Conservation (phyloP, 2,329 filamentous ascomycete genomes). For the Sclerotinia sclerotiorum region DNA sequence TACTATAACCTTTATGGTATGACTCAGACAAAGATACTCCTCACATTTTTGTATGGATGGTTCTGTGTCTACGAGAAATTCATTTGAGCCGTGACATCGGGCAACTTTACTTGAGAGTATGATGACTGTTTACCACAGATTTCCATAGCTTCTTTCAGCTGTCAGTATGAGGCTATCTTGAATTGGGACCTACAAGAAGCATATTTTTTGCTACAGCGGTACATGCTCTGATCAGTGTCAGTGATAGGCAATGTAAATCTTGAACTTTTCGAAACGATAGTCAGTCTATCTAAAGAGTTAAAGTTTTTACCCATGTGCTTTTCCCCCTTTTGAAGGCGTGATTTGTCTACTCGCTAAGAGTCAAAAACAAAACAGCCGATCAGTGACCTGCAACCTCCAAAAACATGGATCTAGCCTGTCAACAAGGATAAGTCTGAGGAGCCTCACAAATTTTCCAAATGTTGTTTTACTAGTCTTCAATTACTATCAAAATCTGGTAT, state of each 20-base stretch:
- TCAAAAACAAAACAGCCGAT: slow-evolving; percentile 5
- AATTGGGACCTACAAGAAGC: too few species aligned
- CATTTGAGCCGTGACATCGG: too few species aligned
- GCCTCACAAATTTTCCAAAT: not conserved
- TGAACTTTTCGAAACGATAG: slow-evolving; percentile 2
- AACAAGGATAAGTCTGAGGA: not conserved
- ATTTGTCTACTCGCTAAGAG: not conserved
- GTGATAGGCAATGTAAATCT: not conserved
- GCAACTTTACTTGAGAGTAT: too few species aligned
- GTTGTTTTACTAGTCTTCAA: not conserved
- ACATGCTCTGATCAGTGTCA: not conserved
- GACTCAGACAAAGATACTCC: not conserved
- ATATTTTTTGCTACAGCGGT: not conserved
- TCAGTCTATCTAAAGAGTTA: too few species aligned
- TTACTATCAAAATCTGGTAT: too few species aligned
- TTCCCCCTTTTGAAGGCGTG: not conserved
- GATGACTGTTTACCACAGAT: too few species aligned
- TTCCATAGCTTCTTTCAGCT: too few species aligned
- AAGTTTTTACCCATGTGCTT: not conserved
- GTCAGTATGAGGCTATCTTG: too few species aligned
- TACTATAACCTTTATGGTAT: not conserved
- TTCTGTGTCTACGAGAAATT: too few species aligned
- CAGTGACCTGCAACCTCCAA: not conserved
- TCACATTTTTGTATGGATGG: not conserved
- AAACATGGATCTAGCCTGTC: not conserved